Base-by-base conservation (phyloP, 2,329 filamentous ascomycete species). In the Hymenoscyphus infarciens region DNA sequence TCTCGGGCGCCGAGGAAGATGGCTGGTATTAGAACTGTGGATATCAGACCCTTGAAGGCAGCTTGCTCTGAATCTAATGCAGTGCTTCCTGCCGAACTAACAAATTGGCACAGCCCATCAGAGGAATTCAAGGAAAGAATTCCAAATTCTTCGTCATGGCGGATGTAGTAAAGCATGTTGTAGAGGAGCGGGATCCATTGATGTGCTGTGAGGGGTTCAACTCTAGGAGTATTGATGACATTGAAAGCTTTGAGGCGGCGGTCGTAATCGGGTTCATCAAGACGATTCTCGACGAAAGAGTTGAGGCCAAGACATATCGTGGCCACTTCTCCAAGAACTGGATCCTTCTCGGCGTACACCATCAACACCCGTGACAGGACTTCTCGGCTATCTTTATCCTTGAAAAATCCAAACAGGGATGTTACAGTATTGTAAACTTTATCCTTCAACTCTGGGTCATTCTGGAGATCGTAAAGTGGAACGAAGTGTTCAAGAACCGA, bases 181-280 rank as follows among this genome's bases (percentile, higher is more conserved):
- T 93, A 90, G 11, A 98, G 78, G 22, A 99, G 77, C 5, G 95
- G 93, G 59, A 88, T 83, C 94, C 95, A 99, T 75, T 97, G 90
- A 63, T 83, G 83, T 1, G 87, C 77, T 0, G 84, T 87, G 64
- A 93, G 85, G 0, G 80, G 76, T 0, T 74, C 74, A 42, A 85
- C 85, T n/a, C 83, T 78, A 2, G 84, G 78, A 49, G 84, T 83
- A 39, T 88, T 90, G 66, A 98, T 87, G 7, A 78, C 74, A 63
- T 83, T 87, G 77, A 95, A 98, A 2, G 92, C 92, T 56, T 82
- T 78, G 5, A 96, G 82, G 16, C 95, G 88, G 62, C 84, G 86
- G 68, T 96, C 90, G 72, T 96, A 97, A 76, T 98, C 90, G 1
- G 92, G 89, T 72, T 96, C 90, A 69, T 95, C 91, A 22, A 99